phyloP scores from a whole-genome alignment of 2,329 filamentous ascomycete species.

The Huntiella decipiens region DNA sequence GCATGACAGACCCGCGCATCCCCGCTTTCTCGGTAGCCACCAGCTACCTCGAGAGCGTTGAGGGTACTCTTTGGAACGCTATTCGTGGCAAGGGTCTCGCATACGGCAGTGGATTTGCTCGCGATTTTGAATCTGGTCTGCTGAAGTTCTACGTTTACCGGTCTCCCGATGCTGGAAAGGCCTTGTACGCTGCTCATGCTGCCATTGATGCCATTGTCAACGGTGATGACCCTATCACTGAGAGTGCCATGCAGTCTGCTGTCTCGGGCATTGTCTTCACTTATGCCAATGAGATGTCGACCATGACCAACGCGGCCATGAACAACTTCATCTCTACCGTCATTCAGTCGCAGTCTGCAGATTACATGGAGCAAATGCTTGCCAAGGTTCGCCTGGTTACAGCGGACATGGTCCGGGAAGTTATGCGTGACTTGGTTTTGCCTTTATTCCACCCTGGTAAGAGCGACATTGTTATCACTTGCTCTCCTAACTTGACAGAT shows the following conservation, averaged over 20 bases:
- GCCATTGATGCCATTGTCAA: slow-evolving; percentile 58
- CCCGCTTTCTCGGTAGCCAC: slow-evolving; percentile 76
- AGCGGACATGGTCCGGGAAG: slow-evolving; percentile 55
- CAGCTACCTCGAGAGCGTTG: slow-evolving; percentile 78
- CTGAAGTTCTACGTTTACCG: slow-evolving; percentile 77
- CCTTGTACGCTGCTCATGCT: slow-evolving; percentile 56
- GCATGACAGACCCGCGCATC: slow-evolving; percentile 56
- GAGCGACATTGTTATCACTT: slow-evolving; percentile 76
- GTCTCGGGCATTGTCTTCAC: slow-evolving; percentile 74
- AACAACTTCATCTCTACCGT: slow-evolving; percentile 72
- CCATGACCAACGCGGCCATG: slow-evolving; percentile 62
- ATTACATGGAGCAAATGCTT: slow-evolving; percentile 62
- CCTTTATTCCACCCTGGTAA: slow-evolving; percentile 63
- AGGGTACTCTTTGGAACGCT: slow-evolving; percentile 85
- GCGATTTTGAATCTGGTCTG: slow-evolving; percentile 60
- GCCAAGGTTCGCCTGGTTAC: slow-evolving; percentile 58
- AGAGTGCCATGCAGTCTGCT: slow-evolving; percentile 69
- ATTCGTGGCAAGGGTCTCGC: slow-evolving; percentile 86
- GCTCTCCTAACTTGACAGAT: slow-evolving; percentile 68
- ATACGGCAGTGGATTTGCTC: slow-evolving; percentile 67
- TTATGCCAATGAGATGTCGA: slow-evolving; percentile 77
- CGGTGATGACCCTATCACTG: slow-evolving; percentile 55
- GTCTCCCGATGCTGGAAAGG: slow-evolving; percentile 74
- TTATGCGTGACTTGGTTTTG: slow-evolving; percentile 55
- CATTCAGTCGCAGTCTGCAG: slow-evolving; percentile 52